Percentiles rank a stretch among this genome's conserved stretches.
Conservation (phyloP, 768 basidiomycete genomes). For the Mycena rebaudengoi region DNA sequence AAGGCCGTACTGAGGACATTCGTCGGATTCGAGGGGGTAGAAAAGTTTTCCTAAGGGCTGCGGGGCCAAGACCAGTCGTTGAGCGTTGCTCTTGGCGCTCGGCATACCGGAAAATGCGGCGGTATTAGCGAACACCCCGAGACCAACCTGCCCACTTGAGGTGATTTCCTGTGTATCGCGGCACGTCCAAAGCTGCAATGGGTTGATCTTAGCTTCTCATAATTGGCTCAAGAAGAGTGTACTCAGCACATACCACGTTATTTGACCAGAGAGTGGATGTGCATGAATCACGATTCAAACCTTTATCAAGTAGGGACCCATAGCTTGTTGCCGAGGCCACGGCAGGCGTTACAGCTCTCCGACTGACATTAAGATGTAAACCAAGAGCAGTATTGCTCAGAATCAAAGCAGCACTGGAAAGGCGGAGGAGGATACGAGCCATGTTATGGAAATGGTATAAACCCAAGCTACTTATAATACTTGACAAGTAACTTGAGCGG, state of each 20-base stretch:
- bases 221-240: neutral
- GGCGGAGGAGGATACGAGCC: no score
- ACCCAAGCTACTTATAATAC: no score
- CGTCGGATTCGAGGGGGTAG: slow-evolving; percentile 17
- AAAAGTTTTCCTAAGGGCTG: slow-evolving; percentile 6
- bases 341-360: neutral
- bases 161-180: slow-evolving; percentile 15
- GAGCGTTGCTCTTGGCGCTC: neutral
- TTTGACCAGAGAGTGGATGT: slow-evolving; percentile 13
- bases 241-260: neutral
- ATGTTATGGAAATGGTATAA: no score
- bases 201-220: neutral
- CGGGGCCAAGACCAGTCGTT: neutral
- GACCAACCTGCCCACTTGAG: neutral
- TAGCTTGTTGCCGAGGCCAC: slow-evolving; percentile 12
- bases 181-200: slow-evolving; percentile 13
- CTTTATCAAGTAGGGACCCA: neutral
- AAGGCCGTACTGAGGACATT: slow-evolving; percentile 10
- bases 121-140: slow-evolving; percentile 9
- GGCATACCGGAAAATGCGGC: slow-evolving; percentile 10
- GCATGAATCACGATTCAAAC: slow-evolving; percentile 18
- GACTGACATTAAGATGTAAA: no score
- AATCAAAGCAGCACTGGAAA: no score
- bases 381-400: no score
- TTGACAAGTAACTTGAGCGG: no score